Evolutionary conservation across 225 moss, liverwort and hornwort species (phyloP), one percentile per base, ranked within the genome.

Genomic region (Bryoerythrophyllum caledonicum): DNA sequence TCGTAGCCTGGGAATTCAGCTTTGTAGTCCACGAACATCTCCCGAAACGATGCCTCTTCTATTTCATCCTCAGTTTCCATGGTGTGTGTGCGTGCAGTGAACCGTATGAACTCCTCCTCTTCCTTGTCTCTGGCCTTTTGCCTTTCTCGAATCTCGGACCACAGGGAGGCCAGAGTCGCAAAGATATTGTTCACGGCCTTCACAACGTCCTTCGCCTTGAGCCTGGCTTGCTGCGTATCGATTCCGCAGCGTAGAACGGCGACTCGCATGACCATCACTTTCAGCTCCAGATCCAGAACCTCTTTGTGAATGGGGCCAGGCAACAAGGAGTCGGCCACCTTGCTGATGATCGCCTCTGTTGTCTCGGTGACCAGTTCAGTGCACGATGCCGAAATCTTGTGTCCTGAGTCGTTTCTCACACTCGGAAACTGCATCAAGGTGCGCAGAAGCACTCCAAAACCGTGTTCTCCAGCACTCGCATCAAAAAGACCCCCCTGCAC

Each of bases 371-470:
- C 82, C 64, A 87, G 67, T 46, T 80, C 73, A 35, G 80, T 79
- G 74, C 82, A 87, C 48, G 74, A 76, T 75, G 80, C 60, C 25
- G 80, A 84, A 78, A 77, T 78, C 63, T 75, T 79, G 48, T 63
- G 67, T 59, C 77, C 80, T 16, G 68, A 11, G 43, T 81, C 73
- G 56, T 67, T 67, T 78, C 83, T 83, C 71, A 71, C 37, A 64
- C 81, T 84, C 59, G 97, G 97, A 80, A 87, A 99, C 88, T 93
- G 91, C 93, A 99, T 88, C 52, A 99, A 84, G 27, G 65, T 74
- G 80, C 73, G 66, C 54, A 94, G 76, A 74, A 97, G 83, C 48
- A 79, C 81, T 76, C 74, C 48, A 9, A 94, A 82, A 51, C 75
- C 71, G 8, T 63, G 70, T 53, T 86, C 89, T 68, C 79, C 86